phyloP scores from a whole-genome alignment of 768 basidiomycete genomes.

The Lactifluus volemus region DNA sequence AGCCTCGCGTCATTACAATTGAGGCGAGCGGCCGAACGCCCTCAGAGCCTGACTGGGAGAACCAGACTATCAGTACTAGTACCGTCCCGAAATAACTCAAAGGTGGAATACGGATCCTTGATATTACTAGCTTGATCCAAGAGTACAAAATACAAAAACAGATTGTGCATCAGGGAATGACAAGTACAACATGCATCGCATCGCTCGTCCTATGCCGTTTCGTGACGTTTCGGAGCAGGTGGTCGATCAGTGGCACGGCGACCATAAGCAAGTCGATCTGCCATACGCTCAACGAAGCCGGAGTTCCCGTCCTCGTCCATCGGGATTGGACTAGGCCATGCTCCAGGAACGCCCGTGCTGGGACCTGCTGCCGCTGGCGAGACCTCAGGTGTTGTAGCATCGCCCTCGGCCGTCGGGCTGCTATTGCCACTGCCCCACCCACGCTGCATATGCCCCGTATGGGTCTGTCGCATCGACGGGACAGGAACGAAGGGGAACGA shows the following conservation, averaged over 20 bases:
- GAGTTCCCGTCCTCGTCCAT: slow-evolving; percentile 53
- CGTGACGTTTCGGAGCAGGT: slow-evolving; percentile 52
- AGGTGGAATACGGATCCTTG: not conserved
- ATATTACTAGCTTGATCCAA: not conserved
- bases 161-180: not conserved
- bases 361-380: slow-evolving; percentile 22
- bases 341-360: slow-evolving; percentile 27
- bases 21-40: not conserved
- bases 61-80: too few relatives aligned
- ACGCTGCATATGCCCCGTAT: slow-evolving; percentile 13
- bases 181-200: not conserved
- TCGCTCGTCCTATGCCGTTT: slow-evolving; percentile 35
- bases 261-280: slow-evolving; percentile 52
- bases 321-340: slow-evolving; percentile 25
- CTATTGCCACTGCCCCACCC: slow-evolving; percentile 13
- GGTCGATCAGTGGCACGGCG: slow-evolving; percentile 39
- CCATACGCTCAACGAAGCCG: slow-evolving; percentile 49
- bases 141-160: not conserved
- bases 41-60: too few relatives aligned
- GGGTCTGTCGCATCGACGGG: slow-evolving; percentile 48
- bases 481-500: slow-evolving; percentile 43
- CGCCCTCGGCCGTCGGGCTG: slow-evolving; percentile 15
- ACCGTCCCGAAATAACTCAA: too few relatives aligned
- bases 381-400: not conserved
- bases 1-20: too few relatives aligned